Conservation (phyloP, 768 basidiomycete genomes). For the Rhodotorula diobovata region DNA sequence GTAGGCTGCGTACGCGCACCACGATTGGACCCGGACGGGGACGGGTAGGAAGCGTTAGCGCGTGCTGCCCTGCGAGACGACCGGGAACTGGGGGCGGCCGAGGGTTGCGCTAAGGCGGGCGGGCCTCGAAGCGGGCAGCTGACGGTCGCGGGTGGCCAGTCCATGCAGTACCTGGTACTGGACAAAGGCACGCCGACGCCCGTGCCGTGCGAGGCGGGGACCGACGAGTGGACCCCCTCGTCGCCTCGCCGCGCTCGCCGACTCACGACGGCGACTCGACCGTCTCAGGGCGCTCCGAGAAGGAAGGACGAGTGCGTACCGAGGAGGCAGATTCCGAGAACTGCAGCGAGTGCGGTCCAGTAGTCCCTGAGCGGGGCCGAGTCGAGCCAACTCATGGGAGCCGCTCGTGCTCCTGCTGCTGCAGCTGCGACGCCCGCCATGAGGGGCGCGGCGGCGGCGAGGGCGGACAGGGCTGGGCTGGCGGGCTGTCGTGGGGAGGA, state of each 20-base stretch:
- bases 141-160: neutral
- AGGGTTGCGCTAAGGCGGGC: no score
- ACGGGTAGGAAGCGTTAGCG: conserved; percentile 2
- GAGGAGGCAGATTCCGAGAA: conserved; percentile 21
- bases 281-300: neutral
- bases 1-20: conserved; percentile 60
- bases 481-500: no score
- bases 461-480: neutral
- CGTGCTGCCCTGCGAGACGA: no score
- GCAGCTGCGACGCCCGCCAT: conserved; percentile 6
- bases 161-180: accelerated
- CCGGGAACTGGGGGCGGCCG: no score
- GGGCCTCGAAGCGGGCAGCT: no score
- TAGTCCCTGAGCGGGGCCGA: conserved; percentile 18
- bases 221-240: neutral
- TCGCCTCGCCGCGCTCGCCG: neutral
- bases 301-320: conserved; percentile 3
- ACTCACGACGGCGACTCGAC: no score
- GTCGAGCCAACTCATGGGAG: neutral
- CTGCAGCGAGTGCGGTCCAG: conserved; percentile 26
- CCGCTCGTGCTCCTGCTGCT: neutral
- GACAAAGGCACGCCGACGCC: no score
- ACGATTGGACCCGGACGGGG: no score
- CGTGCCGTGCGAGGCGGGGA: no score
- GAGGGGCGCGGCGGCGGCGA: neutral